Conservation (phyloP, 306 rosid species). For the Quercus bicolor region DNA sequence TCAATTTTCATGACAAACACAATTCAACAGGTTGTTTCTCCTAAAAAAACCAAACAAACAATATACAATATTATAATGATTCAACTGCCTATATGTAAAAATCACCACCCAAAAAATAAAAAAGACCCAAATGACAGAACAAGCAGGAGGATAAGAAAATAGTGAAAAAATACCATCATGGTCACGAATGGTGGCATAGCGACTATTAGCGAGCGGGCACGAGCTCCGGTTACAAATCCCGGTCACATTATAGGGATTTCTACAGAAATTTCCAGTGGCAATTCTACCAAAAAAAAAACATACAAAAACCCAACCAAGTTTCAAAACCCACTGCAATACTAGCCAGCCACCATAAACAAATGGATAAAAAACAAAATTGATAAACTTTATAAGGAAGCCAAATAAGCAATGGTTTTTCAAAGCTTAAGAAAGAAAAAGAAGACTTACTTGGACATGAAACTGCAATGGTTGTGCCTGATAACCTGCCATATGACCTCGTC, state of each 20-base stretch:
- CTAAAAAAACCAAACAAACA: too few relatives aligned
- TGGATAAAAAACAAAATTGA: background rate
- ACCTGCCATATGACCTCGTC: conserved; percentile 48
- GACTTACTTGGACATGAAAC: conserved; percentile 50
- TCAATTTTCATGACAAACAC: background rate
- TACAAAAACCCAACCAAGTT: background rate
- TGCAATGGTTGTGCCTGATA: conserved; percentile 50
- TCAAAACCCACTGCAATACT: background rate
- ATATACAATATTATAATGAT: too few relatives aligned
- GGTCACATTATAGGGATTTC: conserved; percentile 84
- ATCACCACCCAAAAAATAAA: background rate
- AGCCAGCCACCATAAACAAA: background rate
- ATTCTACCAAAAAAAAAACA: conserved; percentile 34
- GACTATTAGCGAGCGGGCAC: conserved; percentile 90
- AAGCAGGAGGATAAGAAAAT: background rate
- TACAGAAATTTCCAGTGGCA: conserved; percentile 66
- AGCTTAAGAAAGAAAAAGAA: background rate
- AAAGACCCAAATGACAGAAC: background rate
- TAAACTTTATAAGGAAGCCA: too few relatives aligned
- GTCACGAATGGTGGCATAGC: conserved; percentile 88
- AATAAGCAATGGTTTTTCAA: background rate
- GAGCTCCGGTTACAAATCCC: conserved; percentile 94
- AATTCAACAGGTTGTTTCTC: background rate
- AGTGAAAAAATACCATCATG: conserved; percentile 56
- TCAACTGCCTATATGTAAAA: too few relatives aligned